phyloP scores from a whole-genome alignment of 192 early-diverging fungal species.

The Dissophora globulifera region DNA sequence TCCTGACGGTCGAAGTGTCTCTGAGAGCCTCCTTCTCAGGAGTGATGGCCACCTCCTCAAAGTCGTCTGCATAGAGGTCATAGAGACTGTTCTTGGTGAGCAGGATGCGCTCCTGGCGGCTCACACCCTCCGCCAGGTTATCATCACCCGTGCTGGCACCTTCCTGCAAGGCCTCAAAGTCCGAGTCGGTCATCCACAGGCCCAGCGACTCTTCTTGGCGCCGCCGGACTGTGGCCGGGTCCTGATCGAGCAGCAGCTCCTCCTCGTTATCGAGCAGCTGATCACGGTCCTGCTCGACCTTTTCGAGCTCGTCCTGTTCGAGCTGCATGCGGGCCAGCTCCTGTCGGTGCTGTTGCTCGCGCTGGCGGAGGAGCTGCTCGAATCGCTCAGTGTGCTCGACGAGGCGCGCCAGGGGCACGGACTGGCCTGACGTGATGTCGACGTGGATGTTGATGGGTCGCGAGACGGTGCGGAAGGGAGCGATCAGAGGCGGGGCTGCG shows the following conservation, averaged over 20 bases:
- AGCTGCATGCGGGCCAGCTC: constrained; percentile 15
- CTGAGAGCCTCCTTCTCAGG: not conserved
- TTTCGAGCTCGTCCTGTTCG: constrained; percentile 44
- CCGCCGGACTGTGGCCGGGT: constrained; percentile 30
- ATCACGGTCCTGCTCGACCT: constrained; percentile 33
- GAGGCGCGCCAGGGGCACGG: not conserved
- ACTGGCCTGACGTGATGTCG: not conserved
- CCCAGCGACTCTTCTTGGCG: constrained; percentile 40
- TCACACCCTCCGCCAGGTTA: not conserved
- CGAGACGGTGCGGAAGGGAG: constrained; percentile 25
- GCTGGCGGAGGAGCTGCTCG: constrained; percentile 19
- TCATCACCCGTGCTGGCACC: not conserved
- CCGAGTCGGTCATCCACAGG: constrained; percentile 46
- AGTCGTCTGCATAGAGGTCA: constrained; percentile 34
- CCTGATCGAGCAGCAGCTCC: constrained; percentile 25
- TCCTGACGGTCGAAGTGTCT: not conserved
- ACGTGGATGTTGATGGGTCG: constrained; percentile 42
- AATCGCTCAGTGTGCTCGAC: constrained; percentile 15
- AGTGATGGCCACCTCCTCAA: constrained; percentile 21
- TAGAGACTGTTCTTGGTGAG: constrained; percentile 6
- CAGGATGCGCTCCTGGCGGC: not conserved
- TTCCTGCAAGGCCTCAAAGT: constrained; percentile 23
- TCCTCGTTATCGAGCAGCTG: constrained; percentile 39
- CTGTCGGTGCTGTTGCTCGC: constrained; percentile 3
- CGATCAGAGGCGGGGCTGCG: not conserved